These are phyloP conservation scores for Bryum argenteum DNA, from an alignment of 225 moss, liverwort and hornwort species.

Conservation along the genomic window DNA sequence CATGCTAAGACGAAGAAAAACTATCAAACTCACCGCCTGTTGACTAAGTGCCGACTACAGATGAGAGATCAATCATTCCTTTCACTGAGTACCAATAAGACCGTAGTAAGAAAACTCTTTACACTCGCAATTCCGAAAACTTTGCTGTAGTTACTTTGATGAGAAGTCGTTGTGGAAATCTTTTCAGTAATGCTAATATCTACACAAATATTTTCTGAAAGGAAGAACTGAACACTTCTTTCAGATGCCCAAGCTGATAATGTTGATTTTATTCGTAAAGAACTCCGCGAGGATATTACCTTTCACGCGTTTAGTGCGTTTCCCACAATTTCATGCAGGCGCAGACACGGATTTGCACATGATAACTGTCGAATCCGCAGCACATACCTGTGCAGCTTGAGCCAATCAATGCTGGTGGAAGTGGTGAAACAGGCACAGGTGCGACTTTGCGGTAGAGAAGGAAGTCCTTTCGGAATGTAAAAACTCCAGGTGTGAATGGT, in stretches of 20 bases:
- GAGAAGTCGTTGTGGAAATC: neutral
- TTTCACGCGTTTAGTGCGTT: conserved; percentile 1
- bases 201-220: neutral
- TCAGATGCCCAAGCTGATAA: conserved; percentile 7
- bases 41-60: neutral
- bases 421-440: conserved; percentile 21
- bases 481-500: conserved; percentile 30
- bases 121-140: neutral
- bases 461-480: conserved; percentile 22
- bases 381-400: conserved; percentile 31
- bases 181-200: neutral
- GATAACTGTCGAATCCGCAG: conserved; percentile 23
- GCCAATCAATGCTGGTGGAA: conserved; percentile 28
- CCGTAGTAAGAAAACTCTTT: no score
- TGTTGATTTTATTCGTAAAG: neutral
- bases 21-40: neutral
- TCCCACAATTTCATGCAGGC: conserved; percentile 17
- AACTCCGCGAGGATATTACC: conserved; percentile 10
- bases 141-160: conserved; percentile 28
- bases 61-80: neutral
- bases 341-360: conserved; percentile 13
- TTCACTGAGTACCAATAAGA: no score
- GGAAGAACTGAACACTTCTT: conserved; percentile 17
- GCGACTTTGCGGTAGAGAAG: conserved; percentile 23
- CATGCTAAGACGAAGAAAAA: neutral